Evolutionary conservation across 1,284 basidiomycete species (phyloP).

Genomic region (Polyporus tsugae): DNA sequence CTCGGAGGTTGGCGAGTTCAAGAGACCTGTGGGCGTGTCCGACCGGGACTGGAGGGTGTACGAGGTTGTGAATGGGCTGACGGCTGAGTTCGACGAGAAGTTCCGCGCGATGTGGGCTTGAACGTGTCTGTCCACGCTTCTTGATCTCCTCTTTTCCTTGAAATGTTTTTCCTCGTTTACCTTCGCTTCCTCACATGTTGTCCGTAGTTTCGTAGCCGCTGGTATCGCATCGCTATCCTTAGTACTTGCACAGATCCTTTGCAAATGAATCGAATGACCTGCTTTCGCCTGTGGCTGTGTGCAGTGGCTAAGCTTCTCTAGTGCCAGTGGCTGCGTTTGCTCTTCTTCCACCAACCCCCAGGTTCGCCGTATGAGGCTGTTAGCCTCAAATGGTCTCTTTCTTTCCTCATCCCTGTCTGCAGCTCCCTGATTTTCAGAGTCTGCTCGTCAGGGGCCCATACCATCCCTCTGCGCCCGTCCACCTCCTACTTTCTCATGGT

Average conservation of each 20-base stretch:
- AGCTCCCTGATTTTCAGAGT: slow-evolving; percentile 43
- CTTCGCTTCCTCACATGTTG: neutral
- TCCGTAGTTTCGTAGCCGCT: neutral
- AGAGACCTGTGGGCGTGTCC: slow-evolving; percentile 48
- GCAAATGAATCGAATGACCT: slow-evolving; percentile 1
- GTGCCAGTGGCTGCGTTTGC: neutral
- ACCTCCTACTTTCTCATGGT: slow-evolving; percentile 56
- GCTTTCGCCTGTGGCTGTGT: slow-evolving; percentile 11
- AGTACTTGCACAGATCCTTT: neutral
- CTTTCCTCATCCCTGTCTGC: slow-evolving; percentile 37
- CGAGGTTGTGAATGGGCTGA: slow-evolving; percentile 53
- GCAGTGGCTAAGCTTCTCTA: neutral
- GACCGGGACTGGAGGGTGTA: slow-evolving; percentile 66
- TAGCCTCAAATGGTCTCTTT: slow-evolving; percentile 35
- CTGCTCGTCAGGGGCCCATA: slow-evolving; percentile 46
- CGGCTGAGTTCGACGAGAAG: slow-evolving; percentile 54
- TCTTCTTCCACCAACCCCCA: neutral
- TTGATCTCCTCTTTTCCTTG: neutral
- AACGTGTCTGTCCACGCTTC: neutral
- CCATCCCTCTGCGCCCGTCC: slow-evolving; percentile 49
- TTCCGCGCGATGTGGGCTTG: slow-evolving; percentile 53
- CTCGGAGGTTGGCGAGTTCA: slow-evolving; percentile 35
- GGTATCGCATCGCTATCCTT: neutral
- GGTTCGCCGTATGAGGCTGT: neutral
- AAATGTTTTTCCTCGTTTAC: neutral